phyloP scores from a whole-genome alignment of 148 eudicot species.

The Mesembryanthemum crystallinum region DNA sequence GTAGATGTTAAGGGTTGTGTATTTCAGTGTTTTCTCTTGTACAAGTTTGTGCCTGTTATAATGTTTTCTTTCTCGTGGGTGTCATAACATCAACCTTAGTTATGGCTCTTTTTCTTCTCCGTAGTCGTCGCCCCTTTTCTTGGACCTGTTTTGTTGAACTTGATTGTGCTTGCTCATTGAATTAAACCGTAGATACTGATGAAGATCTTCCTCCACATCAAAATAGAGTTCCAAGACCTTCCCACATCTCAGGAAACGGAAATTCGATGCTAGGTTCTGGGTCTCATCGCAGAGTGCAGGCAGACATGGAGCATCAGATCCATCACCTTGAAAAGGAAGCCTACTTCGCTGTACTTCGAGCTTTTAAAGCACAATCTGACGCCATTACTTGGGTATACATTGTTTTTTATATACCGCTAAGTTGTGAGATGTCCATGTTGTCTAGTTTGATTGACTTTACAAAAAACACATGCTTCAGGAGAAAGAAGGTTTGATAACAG shows the following conservation, averaged over 20 bases:
- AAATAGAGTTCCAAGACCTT: constrained; percentile 38
- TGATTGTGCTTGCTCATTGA: constrained; percentile 26
- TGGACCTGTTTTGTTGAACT: constrained; percentile 4
- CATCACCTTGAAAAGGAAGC: constrained; percentile 94
- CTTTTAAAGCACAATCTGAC: constrained; percentile 95
- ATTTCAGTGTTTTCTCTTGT: neutral
- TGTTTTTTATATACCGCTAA: neutral
- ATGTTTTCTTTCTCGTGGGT: neutral
- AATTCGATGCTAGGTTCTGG: constrained; percentile 42
- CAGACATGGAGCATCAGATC: constrained; percentile 80
- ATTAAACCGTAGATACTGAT: constrained; percentile 43
- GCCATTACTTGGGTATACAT: constrained; percentile 85
- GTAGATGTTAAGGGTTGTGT: neutral
- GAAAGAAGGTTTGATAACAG: constrained; percentile 86
- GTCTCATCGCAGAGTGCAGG: constrained; percentile 43
- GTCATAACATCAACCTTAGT: neutral
- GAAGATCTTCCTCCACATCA: constrained; percentile 47
- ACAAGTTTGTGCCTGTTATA: neutral
- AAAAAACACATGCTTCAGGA: constrained; percentile 46
- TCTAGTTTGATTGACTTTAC: constrained; percentile 24
- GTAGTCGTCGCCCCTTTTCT: neutral
- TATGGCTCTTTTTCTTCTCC: neutral
- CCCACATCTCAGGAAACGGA: constrained; percentile 37
- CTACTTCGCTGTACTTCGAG: constrained; percentile 77
- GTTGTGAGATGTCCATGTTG: constrained; percentile 15